Evolutionary conservation across 441 rosid species (phyloP), one percentile per base, ranked within the genome.

Genomic region (Populus hybrid): DNA sequence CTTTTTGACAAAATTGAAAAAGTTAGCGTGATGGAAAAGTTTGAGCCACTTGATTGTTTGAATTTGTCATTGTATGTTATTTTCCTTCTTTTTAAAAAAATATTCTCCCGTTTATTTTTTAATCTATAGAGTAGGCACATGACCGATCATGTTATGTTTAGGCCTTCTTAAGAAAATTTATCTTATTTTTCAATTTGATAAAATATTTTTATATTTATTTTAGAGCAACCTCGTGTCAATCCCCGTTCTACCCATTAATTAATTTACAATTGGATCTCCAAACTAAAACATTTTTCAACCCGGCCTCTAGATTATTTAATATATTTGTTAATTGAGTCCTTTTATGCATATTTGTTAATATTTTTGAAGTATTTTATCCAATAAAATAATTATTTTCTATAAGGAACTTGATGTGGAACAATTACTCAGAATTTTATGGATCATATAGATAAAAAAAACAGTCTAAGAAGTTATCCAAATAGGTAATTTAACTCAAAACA

Each of bases 31-130:
- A 73, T 75, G 61, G 65, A 24, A 7, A 9, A 35, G 21, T 75
- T 69, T 53, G 11, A 70, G 36, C 79, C 82, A 6, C 79, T 70
- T 5, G 78, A 82, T 76, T 72, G 19, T 7, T 30, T 19, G 2
- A 21, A 65, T 38, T 32, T 30, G 23, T 59, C 26, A n/a, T 3
- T 24, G 16, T 24, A 61, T 63, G 3, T 5, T 3, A 16, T 61
- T 23, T 28, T 28, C 30, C 30, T 28, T 28, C 30, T 28, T 28
- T 28, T 28, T 28, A 23, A 0, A 32, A 16, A 70, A 38, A 16
- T 9, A 35, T 35, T 35, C 38, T 7, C 38, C 1, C 8, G 5
- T 35, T 35, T 5, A 7, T 35, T 35, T 35, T 5, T 5, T 35
- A 35, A 35, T 35, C 8, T 5, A 35, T 35, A 35, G 38, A 35